Percentiles rank a stretch among this genome's conserved stretches.
Conservation (phyloP, 306 rosid species). For the Dryas alaskensis region DNA sequence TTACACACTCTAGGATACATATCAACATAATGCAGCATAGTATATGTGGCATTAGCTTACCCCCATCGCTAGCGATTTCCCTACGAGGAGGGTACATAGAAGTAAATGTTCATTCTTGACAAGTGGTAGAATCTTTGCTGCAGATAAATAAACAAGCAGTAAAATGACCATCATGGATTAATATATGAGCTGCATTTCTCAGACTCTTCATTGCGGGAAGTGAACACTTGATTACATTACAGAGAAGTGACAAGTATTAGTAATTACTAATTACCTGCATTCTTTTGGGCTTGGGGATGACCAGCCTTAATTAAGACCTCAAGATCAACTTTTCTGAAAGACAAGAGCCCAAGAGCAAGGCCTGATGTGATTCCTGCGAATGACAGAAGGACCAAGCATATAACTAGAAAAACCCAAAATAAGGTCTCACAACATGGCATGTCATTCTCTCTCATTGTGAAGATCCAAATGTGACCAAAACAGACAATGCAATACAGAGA, state of each 20-base stretch:
- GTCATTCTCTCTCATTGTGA: conserved; percentile 22
- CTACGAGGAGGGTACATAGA: conserved; percentile 74
- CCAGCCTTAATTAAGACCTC: conserved; percentile 71
- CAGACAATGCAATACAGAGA: too few species aligned
- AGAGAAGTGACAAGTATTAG: too few species aligned
- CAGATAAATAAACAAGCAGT: conserved; percentile 1
- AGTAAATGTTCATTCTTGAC: conserved; percentile 79
- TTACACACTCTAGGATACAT: not conserved
- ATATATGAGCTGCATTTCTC: not conserved
- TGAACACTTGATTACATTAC: too few species aligned
- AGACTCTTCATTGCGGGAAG: too few species aligned
- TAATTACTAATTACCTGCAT: conserved; percentile 48
- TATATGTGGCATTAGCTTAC: conserved; percentile 19
- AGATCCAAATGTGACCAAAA: too few species aligned
- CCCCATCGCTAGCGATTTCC: conserved; percentile 76
- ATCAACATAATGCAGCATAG: conserved; percentile 3
- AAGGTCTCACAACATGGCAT: conserved; percentile 40
- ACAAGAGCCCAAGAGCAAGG: conserved; percentile 69
- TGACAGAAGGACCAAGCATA: conserved; percentile 41
- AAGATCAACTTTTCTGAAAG: conserved; percentile 67
- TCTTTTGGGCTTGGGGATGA: conserved; percentile 46
- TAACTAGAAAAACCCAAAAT: conserved; percentile 51
- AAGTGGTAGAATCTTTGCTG: conserved; percentile 69
- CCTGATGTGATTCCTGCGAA: conserved; percentile 70
- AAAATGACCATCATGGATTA: too few species aligned